These are phyloP conservation scores for Hamamelis virginiana DNA, from an alignment of 164 flowering plant species.

Conservation along the genomic window DNA sequence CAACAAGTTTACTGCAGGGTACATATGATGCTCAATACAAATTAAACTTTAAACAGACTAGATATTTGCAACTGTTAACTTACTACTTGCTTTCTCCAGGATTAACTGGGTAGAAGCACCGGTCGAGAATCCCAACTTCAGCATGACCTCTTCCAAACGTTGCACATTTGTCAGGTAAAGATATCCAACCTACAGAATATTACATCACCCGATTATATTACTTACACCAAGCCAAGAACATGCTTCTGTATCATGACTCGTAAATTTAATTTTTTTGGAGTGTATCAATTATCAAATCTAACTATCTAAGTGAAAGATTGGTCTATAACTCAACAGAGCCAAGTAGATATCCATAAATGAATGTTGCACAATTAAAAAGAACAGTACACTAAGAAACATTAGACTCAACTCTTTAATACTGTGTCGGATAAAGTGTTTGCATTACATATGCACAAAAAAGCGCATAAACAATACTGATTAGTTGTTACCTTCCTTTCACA, in stretches of 20 bases:
- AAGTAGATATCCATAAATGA: background rate
- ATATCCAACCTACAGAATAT: constrained; percentile 65
- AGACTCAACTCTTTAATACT: background rate
- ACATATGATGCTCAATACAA: background rate
- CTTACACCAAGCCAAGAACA: constrained; percentile 1
- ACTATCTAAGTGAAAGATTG: background rate
- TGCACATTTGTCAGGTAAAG: constrained; percentile 69
- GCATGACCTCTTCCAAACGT: constrained; percentile 78
- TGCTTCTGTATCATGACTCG: background rate
- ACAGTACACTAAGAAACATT: background rate
- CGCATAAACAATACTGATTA: background rate
- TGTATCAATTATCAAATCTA: no score
- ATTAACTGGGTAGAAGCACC: constrained; percentile 46
- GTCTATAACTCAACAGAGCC: background rate
- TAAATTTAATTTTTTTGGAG: background rate
- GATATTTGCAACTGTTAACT: constrained; percentile 15
- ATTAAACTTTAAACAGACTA: background rate
- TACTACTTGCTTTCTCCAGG: constrained; percentile 31
- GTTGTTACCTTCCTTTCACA: background rate
- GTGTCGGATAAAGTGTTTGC: no score
- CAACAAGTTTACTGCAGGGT: background rate
- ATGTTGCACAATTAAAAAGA: background rate
- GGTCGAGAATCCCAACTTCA: constrained; percentile 66
- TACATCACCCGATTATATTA: background rate
- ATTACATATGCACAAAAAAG: background rate